Conservation (phyloP, 2,329 filamentous ascomycete genomes). For the Pezizomycotina sp. region DNA sequence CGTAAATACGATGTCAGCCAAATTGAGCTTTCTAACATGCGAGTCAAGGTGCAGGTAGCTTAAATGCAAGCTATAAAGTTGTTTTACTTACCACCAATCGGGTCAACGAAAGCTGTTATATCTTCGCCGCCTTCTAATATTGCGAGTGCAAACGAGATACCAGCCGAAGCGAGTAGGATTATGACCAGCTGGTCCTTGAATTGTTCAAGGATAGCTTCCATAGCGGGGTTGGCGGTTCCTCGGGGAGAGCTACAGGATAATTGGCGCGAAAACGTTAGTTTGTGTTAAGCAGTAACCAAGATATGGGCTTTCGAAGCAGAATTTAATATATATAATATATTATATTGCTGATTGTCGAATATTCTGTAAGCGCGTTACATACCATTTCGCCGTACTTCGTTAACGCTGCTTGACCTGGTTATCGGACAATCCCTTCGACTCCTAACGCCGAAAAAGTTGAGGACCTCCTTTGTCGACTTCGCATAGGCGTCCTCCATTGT, state of each 20-base stretch:
- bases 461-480: conserved; percentile 41
- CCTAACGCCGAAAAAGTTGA: conserved; percentile 43
- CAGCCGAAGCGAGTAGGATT: conserved; percentile 81
- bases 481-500: conserved; percentile 49
- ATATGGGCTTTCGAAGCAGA: background rate
- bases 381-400: conserved; percentile 52
- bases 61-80: conserved; percentile 1
- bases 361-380: conserved; percentile 31
- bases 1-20: too few species aligned
- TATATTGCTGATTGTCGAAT: background rate
- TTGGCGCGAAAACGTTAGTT: conserved; percentile 18
- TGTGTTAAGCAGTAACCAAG: background rate
- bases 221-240: conserved; percentile 87
- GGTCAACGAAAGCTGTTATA: conserved; percentile 95
- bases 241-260: conserved; percentile 43
- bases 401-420: conserved; percentile 41
- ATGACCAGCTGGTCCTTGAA: conserved; percentile 98
- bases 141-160: conserved; percentile 81
- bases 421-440: conserved; percentile 40
- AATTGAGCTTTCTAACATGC: too few species aligned
- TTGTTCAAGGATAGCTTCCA: conserved; percentile 97
- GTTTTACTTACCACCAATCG: conserved; percentile 59
- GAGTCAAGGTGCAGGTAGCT: too few species aligned
- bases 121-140: conserved; percentile 85
- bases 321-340: too few species aligned